Evolutionary conservation across 768 basidiomycete species (phyloP).

Genomic region (Leccinum incarnatum): DNA sequence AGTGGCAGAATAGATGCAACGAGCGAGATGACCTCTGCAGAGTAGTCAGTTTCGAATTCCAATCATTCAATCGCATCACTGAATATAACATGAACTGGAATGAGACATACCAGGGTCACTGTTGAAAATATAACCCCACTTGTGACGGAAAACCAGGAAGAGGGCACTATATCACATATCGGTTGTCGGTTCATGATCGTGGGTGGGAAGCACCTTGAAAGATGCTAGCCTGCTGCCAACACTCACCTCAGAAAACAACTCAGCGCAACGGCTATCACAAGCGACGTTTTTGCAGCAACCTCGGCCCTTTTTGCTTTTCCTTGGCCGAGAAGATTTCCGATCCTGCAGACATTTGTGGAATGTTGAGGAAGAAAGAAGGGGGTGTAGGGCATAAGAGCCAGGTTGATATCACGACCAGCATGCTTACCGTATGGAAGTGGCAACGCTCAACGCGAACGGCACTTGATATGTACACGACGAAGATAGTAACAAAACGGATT

Average conservation of each 20-base stretch:
- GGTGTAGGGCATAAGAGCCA: background rate
- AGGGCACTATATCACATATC: constrained; percentile 38
- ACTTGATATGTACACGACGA: constrained; percentile 78
- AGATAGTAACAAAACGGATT: constrained; percentile 80
- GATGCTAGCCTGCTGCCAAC: background rate
- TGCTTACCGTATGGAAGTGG: constrained; percentile 76
- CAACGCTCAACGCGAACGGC: constrained; percentile 79
- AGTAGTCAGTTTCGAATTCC: background rate
- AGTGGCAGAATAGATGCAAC: constrained; percentile 70
- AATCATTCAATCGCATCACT: background rate
- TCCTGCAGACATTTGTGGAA: constrained; percentile 39
- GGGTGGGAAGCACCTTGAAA: background rate
- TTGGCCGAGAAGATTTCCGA: constrained; percentile 88
- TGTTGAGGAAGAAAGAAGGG: background rate
- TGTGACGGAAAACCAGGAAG: constrained; percentile 58
- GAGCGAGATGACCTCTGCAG: constrained; percentile 41
- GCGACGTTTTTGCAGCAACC: constrained; percentile 59
- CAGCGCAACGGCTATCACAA: constrained; percentile 65
- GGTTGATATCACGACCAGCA: background rate
- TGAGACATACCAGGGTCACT: constrained; percentile 48
- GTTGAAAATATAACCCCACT: constrained; percentile 77
- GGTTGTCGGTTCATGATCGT: background rate
- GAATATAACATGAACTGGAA: background rate
- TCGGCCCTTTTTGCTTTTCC: constrained; percentile 69
- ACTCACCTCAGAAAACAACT: constrained; percentile 63